Evolutionary conservation across 257 asterid genomes (phyloP).

Genomic region (Hygrophila difformis): DNA sequence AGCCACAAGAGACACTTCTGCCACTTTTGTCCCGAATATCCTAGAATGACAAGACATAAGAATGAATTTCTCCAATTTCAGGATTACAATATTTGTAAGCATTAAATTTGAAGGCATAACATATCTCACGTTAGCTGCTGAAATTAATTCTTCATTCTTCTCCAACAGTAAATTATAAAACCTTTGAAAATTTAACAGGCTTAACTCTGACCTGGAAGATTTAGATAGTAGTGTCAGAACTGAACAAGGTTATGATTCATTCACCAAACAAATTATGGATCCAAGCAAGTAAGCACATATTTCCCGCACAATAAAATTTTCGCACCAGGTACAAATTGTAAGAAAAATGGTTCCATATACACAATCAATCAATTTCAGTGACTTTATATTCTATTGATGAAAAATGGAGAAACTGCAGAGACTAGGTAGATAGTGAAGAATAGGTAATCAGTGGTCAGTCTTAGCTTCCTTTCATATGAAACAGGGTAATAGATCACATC

Average conservation of each 20-base stretch:
- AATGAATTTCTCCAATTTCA: too few relatives aligned
- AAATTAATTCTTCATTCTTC: slow-evolving; percentile 59
- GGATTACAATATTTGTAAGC: too few relatives aligned
- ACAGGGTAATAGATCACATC: neutral
- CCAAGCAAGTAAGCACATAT: neutral
- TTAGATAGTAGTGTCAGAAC: slow-evolving; percentile 6
- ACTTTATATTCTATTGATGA: too few relatives aligned
- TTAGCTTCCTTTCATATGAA: too few relatives aligned
- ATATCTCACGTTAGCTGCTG: slow-evolving; percentile 79
- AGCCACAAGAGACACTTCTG: slow-evolving; percentile 85
- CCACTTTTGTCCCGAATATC: slow-evolving; percentile 73
- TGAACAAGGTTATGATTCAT: too few relatives aligned
- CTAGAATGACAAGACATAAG: slow-evolving; percentile 34
- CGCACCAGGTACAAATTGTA: too few relatives aligned
- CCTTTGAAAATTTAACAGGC: slow-evolving; percentile 74
- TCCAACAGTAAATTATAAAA: slow-evolving; percentile 70
- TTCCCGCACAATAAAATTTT: neutral
- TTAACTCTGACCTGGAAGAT: slow-evolving; percentile 69
- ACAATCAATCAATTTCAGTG: too few relatives aligned
- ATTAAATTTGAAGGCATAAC: slow-evolving; percentile 11
- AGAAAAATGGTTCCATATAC: too few relatives aligned
- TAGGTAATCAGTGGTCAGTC: too few relatives aligned
- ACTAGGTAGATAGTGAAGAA: too few relatives aligned
- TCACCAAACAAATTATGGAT: neutral
- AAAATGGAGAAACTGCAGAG: too few relatives aligned